Evolutionary conservation across 306 rosid genomes (phyloP).

Genomic region (Trifolium subterraneum): DNA sequence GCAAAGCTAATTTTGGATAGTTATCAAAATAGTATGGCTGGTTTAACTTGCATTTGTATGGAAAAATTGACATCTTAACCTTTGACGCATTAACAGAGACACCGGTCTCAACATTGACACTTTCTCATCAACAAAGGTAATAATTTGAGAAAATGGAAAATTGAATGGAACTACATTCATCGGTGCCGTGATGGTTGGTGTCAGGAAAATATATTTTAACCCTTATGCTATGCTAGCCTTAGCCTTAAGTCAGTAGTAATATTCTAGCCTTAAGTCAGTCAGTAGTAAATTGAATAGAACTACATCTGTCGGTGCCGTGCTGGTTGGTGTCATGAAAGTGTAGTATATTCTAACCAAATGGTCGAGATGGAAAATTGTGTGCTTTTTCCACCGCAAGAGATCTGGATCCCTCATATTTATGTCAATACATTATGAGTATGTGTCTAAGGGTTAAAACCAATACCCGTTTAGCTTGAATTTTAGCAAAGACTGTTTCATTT

Average conservation of each 20-base stretch:
- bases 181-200: background rate
- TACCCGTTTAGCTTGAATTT: background rate
- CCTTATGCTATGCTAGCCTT: background rate
- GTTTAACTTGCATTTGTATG: slow-evolving; percentile 10
- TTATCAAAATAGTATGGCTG: background rate
- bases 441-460: background rate
- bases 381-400: no score
- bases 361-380: no score
- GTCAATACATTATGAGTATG: background rate
- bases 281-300: no score
- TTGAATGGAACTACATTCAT: background rate
- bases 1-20: slow-evolving; percentile 19
- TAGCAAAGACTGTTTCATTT: slow-evolving; percentile 5
- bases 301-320: no score
- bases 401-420: no score
- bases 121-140: background rate
- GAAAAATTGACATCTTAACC: slow-evolving; percentile 17
- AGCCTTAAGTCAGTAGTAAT: background rate
- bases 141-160: background rate
- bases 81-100: background rate
- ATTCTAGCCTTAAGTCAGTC: no score
- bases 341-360: no score
- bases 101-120: background rate
- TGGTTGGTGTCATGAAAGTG: no score
- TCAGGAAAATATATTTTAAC: background rate